phyloP scores from a whole-genome alignment of 1,284 basidiomycete species.

The Golubevia pallescens region DNA sequence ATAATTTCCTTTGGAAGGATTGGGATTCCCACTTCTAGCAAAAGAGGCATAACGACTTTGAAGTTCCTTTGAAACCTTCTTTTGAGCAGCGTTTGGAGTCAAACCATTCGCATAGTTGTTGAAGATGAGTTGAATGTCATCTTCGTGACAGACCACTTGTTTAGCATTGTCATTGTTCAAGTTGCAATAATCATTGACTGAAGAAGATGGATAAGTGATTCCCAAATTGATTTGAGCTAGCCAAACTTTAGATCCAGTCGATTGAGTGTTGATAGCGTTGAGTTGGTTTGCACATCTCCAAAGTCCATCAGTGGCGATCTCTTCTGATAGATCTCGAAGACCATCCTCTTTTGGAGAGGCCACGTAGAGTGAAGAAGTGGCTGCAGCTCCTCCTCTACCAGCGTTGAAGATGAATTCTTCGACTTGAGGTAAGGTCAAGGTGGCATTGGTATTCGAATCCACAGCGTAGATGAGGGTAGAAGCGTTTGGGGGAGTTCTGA shows the following conservation, averaged over 20 bases:
- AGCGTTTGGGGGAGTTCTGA: slow-evolving; percentile 8
- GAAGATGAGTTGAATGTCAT: slow-evolving; percentile 45
- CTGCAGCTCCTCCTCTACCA: slow-evolving; percentile 11
- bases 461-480: neutral
- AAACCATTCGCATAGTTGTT: slow-evolving; percentile 9
- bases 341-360: slow-evolving; percentile 16
- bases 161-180: neutral
- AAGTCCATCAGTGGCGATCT: slow-evolving; percentile 30
- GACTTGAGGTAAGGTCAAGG: slow-evolving; percentile 8
- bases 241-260: slow-evolving; percentile 13
- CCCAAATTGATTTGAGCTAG: slow-evolving; percentile 26
- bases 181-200: slow-evolving; percentile 29
- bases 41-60: slow-evolving; percentile 33
- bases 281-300: slow-evolving; percentile 33
- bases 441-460: neutral
- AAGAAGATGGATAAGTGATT: slow-evolving; percentile 28
- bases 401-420: slow-evolving; percentile 28
- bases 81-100: neutral
- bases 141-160: slow-evolving; percentile 41
- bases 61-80: slow-evolving; percentile 17
- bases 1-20: slow-evolving; percentile 9
- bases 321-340: slow-evolving; percentile 24
- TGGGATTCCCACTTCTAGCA: slow-evolving; percentile 24
- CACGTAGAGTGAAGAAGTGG: neutral
- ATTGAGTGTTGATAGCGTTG: slow-evolving; percentile 24